A percentile compares a stretch with the other conserved stretches of the same genome.
Evolutionary conservation across 2,329 filamentous ascomycete species (phyloP).

Genomic region (Penicillium concentricum): DNA sequence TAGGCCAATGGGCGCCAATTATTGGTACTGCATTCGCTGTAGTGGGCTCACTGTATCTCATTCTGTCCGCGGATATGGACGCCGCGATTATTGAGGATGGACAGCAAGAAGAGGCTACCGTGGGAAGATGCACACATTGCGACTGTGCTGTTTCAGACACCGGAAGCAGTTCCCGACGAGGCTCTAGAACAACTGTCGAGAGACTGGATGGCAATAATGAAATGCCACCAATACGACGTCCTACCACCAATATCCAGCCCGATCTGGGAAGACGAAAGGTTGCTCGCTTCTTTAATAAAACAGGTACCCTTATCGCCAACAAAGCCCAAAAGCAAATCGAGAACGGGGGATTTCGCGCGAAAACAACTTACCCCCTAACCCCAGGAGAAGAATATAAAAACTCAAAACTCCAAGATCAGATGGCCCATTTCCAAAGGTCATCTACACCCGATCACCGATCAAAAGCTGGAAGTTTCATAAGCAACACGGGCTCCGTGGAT

Average conservation of each 20-base stretch:
- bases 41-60: constrained; percentile 59
- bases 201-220: neutral
- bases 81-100: constrained; percentile 19
- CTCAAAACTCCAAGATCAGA: constrained; percentile 11
- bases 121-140: neutral
- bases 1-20: constrained; percentile 37
- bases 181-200: neutral
- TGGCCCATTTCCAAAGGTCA: constrained; percentile 44
- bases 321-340: constrained; percentile 52
- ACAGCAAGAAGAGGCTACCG: neutral
- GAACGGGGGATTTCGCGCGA: constrained; percentile 50
- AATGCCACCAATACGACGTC: neutral
- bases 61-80: constrained; percentile 43
- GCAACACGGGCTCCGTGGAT: constrained; percentile 3
- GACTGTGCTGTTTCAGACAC: neutral
- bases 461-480: constrained; percentile 14
- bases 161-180: neutral
- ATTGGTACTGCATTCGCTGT: constrained; percentile 59
- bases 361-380: constrained; percentile 55
- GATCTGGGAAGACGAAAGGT: constrained; percentile 42
- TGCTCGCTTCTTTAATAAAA: constrained; percentile 43
- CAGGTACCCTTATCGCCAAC: constrained; percentile 50
- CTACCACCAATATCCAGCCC: constrained; percentile 9
- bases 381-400: constrained; percentile 56
- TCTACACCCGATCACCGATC: constrained; percentile 13